A percentile compares a stretch with the other conserved stretches of the same genome.
phyloP scores from a whole-genome alignment of 805 yeast species.

The Metschnikowia kunwiensis region DNA sequence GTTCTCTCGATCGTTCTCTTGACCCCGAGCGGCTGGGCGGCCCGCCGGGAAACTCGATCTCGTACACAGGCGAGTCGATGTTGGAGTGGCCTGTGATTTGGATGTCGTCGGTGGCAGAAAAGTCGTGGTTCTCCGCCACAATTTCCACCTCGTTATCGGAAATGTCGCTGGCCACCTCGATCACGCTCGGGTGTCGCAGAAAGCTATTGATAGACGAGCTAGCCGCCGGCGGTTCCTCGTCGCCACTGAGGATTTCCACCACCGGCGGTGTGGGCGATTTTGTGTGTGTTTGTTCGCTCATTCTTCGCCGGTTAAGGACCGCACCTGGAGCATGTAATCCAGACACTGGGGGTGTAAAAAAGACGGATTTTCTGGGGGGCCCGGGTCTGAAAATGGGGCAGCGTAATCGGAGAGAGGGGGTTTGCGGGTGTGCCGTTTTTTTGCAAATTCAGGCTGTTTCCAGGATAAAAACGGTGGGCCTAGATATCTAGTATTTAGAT shows the following conservation, averaged over 20 bases:
- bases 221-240: constrained; percentile 4
- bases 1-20: background rate
- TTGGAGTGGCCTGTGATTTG: constrained; percentile 16
- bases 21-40: constrained; percentile 4
- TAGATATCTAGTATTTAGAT: too few relatives aligned
- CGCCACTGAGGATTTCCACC: constrained; percentile 17
- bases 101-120: constrained; percentile 10
- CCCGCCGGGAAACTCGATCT: constrained; percentile 5
- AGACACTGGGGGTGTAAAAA: too few relatives aligned
- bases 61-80: background rate
- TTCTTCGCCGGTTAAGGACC: background rate
- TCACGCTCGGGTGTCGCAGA: constrained; percentile 9
- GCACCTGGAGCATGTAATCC: too few relatives aligned
- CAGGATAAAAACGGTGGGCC: too few relatives aligned
- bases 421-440: too few relatives aligned
- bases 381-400: too few relatives aligned
- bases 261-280: constrained; percentile 13
- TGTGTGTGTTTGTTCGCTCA: constrained; percentile 12
- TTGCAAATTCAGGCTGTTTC: too few relatives aligned
- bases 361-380: too few relatives aligned
- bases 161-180: constrained; percentile 15
- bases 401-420: too few relatives aligned
- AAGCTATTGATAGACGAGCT: background rate
- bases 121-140: constrained; percentile 11
- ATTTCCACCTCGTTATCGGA: constrained; percentile 18